Percentiles rank a stretch among this genome's conserved stretches.
Evolutionary conservation across 2,329 filamentous ascomycete species (phyloP).

Genomic region (Trichoderma citrinoviride): DNA sequence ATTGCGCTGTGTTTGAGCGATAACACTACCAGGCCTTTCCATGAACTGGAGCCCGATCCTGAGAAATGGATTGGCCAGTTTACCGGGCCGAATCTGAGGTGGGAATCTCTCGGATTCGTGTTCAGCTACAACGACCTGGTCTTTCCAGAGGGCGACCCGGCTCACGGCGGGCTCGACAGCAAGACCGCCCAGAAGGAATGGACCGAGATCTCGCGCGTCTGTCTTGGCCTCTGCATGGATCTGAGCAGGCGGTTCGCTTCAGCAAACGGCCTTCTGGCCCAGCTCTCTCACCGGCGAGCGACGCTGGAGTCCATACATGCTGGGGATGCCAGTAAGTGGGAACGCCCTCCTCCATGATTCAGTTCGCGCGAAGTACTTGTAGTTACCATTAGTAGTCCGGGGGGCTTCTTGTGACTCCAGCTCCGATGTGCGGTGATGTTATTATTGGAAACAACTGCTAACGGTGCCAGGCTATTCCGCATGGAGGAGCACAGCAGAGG

Average conservation of each 20-base stretch:
- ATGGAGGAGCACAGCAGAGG: conserved; percentile 40
- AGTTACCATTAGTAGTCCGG: too few species aligned
- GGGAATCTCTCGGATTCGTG: conserved; percentile 44
- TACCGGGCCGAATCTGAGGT: conserved; percentile 39
- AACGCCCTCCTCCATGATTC: too few species aligned
- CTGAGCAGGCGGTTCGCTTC: conserved; percentile 26
- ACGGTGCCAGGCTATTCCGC: conserved; percentile 34
- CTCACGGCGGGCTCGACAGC: neutral
- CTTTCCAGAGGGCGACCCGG: neutral
- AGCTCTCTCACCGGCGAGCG: conserved; percentile 35
- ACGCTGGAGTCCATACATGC: conserved; percentile 39
- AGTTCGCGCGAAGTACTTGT: too few species aligned
- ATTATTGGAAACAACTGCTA: neutral
- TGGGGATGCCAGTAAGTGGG: conserved; percentile 41
- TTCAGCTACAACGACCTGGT: conserved; percentile 25
- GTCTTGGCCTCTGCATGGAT: conserved; percentile 22
- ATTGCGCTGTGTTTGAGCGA: conserved; percentile 37
- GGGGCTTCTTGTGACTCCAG: neutral
- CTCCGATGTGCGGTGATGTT: neutral
- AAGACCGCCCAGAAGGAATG: neutral
- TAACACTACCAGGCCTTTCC: conserved; percentile 39
- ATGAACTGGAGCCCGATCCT: conserved; percentile 36
- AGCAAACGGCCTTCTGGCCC: conserved; percentile 41
- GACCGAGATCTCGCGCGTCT: conserved; percentile 18
- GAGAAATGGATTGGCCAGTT: conserved; percentile 42